Percentiles rank a stretch among this genome's conserved stretches.
These are phyloP conservation scores for Corylus americana DNA, from an alignment of 306 rosid species.

Conservation along the genomic window DNA sequence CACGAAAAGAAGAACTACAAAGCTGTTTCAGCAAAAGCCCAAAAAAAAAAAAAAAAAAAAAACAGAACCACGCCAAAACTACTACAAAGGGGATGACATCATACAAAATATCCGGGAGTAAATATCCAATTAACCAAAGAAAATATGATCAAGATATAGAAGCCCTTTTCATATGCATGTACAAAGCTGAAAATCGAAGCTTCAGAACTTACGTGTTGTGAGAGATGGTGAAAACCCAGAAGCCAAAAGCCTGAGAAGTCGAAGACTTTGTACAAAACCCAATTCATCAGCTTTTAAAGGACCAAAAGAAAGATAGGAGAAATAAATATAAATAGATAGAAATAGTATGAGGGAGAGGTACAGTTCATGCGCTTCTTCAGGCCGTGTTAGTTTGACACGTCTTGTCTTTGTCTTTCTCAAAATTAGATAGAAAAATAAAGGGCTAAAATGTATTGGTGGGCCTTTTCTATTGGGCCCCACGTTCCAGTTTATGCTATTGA, in stretches of 20 bases:
- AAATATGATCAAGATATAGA: constrained; percentile 20
- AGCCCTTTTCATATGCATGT: constrained; percentile 2
- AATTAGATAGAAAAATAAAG: not conserved
- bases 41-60: not conserved
- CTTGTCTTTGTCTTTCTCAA: not conserved
- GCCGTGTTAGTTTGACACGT: not conserved
- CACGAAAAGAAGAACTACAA: not conserved
- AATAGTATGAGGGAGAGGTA: not conserved
- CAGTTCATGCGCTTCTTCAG: not conserved
- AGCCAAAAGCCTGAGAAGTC: constrained; percentile 25
- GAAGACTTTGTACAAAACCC: constrained; percentile 16
- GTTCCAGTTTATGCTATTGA: not conserved
- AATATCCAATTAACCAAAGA: constrained; percentile 3
- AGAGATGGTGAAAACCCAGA: constrained; percentile 24
- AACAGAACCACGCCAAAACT: not conserved
- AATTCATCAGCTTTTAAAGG: constrained; percentile 24
- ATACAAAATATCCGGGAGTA: not conserved
- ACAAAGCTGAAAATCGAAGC: constrained; percentile 22
- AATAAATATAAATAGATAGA: not conserved
- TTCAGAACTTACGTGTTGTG: constrained; percentile 37
- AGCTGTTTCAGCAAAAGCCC: constrained; percentile 11
- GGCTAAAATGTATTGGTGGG: not conserved
- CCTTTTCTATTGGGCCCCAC: not conserved
- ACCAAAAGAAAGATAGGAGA: not conserved
- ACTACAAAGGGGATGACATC: not conserved